Evolutionary conservation across 1,284 basidiomycete genomes (phyloP), one percentile per base, ranked within the genome.

Genomic region (Pseudozyma thailandica): DNA sequence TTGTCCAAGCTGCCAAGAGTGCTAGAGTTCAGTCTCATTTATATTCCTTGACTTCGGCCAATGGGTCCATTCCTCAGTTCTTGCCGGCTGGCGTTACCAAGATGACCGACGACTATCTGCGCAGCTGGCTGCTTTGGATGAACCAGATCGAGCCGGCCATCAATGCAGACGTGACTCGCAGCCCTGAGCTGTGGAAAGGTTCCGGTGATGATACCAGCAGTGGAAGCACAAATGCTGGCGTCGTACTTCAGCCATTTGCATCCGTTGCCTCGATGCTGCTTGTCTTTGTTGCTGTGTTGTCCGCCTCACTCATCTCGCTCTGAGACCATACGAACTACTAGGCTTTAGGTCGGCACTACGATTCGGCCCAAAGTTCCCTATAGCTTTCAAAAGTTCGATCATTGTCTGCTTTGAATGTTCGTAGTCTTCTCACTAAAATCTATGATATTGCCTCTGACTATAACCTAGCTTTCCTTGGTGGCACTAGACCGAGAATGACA

Each of bases 91-190:
- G 35, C 6, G 68, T 50, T 16, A 58, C 53, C 2, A 51, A 48
- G 33, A 54, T 48, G 12, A 56, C 8, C 23, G 68, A 71, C 33
- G 46, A 52, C 25, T 65, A 64, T 35, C 44, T 71, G 43, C 56
- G 57, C 20, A 60, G 61, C 39, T 71, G 68, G 68, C 38, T 64
- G 37, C 44, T 50, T 3, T 71, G 68, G 68, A 71, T 71, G 49
- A 27, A 48, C 18, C 61, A 65, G 42, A 56, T 71, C 38, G 68
- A 71, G 42, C 4, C 37, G 2, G 28, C 20, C 12, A 45, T 71
- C 30, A 44, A 25, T 18, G 68, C 50, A 1, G 68, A 71, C 35
- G 38, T 38, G 15, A 28, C 50, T 6, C 56, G 68, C 23, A 60
- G 53, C 23, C 68, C 68, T 4, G 61, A 70, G 46, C 49, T 63